phyloP scores from a whole-genome alignment of 768 basidiomycete species.

The Leccinum longicurvipes region DNA sequence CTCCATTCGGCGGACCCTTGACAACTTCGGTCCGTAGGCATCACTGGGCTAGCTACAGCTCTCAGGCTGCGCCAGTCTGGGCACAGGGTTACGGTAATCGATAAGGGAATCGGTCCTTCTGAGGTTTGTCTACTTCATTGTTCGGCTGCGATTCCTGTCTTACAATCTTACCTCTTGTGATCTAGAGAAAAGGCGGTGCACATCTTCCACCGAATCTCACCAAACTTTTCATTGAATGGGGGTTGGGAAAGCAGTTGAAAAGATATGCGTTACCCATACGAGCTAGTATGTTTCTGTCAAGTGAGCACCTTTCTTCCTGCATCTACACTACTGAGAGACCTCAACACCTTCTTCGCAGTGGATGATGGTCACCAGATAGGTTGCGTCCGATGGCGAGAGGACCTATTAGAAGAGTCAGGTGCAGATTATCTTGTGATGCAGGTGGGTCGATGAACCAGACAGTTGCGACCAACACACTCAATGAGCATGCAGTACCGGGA shows the following conservation, averaged over 20 bases:
- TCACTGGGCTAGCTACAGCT: conserved; percentile 58
- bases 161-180: not conserved
- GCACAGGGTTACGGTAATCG: conserved; percentile 57
- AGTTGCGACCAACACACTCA: not conserved
- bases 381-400: conserved; percentile 44
- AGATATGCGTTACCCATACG: conserved; percentile 32
- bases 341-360: conserved; percentile 29
- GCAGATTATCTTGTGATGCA: conserved; percentile 53
- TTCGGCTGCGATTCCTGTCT: not conserved
- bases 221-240: conserved; percentile 55
- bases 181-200: conserved; percentile 38
- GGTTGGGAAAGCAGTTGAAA: conserved; percentile 42
- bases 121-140: conserved; percentile 29
- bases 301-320: conserved; percentile 7
- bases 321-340: not conserved
- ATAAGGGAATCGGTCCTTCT: conserved; percentile 44
- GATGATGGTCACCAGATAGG: conserved; percentile 45
- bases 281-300: conserved; percentile 22
- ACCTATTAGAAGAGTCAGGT: conserved; percentile 49
- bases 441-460: conserved; percentile 27
- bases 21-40: conserved; percentile 21
- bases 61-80: conserved; percentile 55
- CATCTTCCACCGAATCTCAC: conserved; percentile 61
- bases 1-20: not conserved
- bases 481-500: conserved; percentile 45